A percentile compares a stretch with the other conserved stretches of the same genome.
phyloP scores from a whole-genome alignment of 805 yeast species.

The Yamadazyma insecticola region DNA sequence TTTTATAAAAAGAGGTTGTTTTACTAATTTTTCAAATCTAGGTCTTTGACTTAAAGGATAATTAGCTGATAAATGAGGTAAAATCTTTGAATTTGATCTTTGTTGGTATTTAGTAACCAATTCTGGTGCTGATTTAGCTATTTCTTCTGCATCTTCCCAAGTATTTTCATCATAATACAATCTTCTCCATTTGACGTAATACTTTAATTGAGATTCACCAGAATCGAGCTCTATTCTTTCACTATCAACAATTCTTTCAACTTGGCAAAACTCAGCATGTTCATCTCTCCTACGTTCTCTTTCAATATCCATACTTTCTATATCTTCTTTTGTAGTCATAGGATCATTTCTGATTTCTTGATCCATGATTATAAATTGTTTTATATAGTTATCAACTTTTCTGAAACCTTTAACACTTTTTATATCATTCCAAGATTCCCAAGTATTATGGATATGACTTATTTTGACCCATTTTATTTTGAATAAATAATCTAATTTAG shows the following conservation, averaged over 20 bases:
- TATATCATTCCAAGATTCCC: slow-evolving; percentile 68
- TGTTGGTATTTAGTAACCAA: slow-evolving; percentile 81
- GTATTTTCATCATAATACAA: slow-evolving; percentile 93
- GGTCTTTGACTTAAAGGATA: slow-evolving; percentile 75
- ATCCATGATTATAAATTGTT: slow-evolving; percentile 68
- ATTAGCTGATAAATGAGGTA: slow-evolving; percentile 75
- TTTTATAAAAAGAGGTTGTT: slow-evolving; percentile 86
- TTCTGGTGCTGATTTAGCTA: slow-evolving; percentile 77
- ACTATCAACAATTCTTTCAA: slow-evolving; percentile 85
- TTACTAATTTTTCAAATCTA: slow-evolving; percentile 75
- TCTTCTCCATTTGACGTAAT: slow-evolving; percentile 90
- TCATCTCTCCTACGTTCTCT: slow-evolving; percentile 81
- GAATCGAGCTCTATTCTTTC: slow-evolving; percentile 64
- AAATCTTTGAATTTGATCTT: slow-evolving; percentile 75
- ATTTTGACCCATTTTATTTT: slow-evolving; percentile 80
- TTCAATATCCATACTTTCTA: slow-evolving; percentile 91
- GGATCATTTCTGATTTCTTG: slow-evolving; percentile 77
- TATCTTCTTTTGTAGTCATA: slow-evolving; percentile 79
- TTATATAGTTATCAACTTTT: slow-evolving; percentile 85
- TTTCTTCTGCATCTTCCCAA: slow-evolving; percentile 90
- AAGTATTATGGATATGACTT: slow-evolving; percentile 91
- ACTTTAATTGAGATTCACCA: slow-evolving; percentile 66
- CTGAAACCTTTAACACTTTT: slow-evolving; percentile 68
- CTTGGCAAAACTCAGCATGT: slow-evolving; percentile 74
- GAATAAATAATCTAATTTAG: slow-evolving; percentile 56